phyloP scores from a whole-genome alignment of 352 stramenopile species.

The Blastocystis hominis region DNA sequence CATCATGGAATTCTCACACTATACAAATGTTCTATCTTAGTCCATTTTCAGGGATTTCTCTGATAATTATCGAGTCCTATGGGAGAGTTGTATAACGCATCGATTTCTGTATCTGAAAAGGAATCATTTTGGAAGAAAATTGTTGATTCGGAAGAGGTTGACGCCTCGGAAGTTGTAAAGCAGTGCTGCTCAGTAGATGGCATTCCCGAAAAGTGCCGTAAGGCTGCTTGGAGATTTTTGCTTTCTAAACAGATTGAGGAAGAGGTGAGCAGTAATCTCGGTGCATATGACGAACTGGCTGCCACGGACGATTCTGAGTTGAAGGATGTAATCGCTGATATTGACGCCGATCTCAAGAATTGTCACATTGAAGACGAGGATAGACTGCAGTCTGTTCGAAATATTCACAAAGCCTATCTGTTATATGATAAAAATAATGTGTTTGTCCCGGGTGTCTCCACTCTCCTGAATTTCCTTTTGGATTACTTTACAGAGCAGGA shows the following conservation, averaged over 20 bases:
- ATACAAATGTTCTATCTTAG: not conserved
- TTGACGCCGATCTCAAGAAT: slow-evolving; percentile 38
- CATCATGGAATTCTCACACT: not conserved
- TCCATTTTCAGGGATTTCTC: not conserved
- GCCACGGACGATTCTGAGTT: slow-evolving; percentile 38
- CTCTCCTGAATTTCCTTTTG: slow-evolving; percentile 6
- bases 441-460: slow-evolving; percentile 37
- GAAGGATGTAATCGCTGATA: slow-evolving; percentile 58
- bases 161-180: slow-evolving; percentile 29
- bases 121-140: slow-evolving; percentile 53
- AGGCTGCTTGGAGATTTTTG: slow-evolving; percentile 36
- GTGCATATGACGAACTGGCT: slow-evolving; percentile 45
- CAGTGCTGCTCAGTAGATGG: slow-evolving; percentile 40
- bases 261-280: not conserved
- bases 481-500: slow-evolving; percentile 51
- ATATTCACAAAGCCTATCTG: slow-evolving; percentile 47
- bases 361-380: slow-evolving; percentile 16
- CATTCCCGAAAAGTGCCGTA: slow-evolving; percentile 32
- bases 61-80: not conserved
- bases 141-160: slow-evolving; percentile 13
- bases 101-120: slow-evolving; percentile 29
- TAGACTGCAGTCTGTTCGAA: not conserved
- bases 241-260: slow-evolving; percentile 24
- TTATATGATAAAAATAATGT: slow-evolving; percentile 47
- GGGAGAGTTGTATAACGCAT: slow-evolving; percentile 26